Evolutionary conservation across 2,329 filamentous ascomycete genomes (phyloP), one percentile per base, ranked within the genome.

Genomic region (Trichoderma sp.): DNA sequence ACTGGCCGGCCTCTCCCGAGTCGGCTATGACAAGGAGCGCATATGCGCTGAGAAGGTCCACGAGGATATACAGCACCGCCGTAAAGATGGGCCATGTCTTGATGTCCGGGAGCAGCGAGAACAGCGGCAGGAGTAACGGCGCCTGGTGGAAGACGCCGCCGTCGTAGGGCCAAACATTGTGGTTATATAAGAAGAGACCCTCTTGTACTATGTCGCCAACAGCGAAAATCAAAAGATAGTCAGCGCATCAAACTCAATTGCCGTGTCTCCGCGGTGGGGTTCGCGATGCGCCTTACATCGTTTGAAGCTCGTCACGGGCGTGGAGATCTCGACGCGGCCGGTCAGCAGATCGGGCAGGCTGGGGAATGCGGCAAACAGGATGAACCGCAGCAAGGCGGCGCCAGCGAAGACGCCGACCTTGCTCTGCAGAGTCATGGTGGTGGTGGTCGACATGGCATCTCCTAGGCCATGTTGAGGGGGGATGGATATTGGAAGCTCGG

Each of bases 231-330:
- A 66, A 31, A 21, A 60, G 21, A 31, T n/a, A 19, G 70, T 69
- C 29, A 67, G 64, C 59, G 49, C 21, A 37, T 53, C 29, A 21
- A 29, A 7, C 56, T 53, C 47, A 55, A 47, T 49, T 43, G 33
- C 55, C 64, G 19, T 33, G 40, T 67, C 55, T 49, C 40, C 3
- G 47, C 31, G 37, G 5, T 31, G 61, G 61, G 61, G 52, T 21
- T 40, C 33, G 53, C 60, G 60, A 56, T 58, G 24, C 62, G 53
- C 81, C 91, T 80, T 86, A 97, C 94, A 85, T 88, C 96, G 89
- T 84, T 98, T 98, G 87, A 97, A 99, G 87, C 95, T 97, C 75
- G 93, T 97, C 58, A 98, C 92, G 49, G 96, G 95, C 27, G 96
- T 99, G 56, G 96, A 97, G 76, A 99, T 91, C 84, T 99, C 96